Conservation (phyloP, 768 basidiomycete genomes). For the Russula virescens region DNA sequence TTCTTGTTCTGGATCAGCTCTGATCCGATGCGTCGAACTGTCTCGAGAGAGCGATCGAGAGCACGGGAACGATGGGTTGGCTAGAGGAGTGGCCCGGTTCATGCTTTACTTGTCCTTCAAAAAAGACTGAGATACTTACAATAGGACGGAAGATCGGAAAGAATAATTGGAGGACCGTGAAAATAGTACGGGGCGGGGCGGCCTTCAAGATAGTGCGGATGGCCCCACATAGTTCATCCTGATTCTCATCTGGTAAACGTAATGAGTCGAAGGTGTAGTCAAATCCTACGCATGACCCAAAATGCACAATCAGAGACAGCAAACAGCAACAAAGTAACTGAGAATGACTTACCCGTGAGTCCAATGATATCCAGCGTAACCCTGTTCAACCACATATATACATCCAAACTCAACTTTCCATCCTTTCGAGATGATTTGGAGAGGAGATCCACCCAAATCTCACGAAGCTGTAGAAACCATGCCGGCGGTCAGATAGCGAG, state of each 20-base stretch:
- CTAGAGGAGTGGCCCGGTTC: slow-evolving; percentile 18
- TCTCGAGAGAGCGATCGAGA: slow-evolving; percentile 31
- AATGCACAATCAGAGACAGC: not conserved
- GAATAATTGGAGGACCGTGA: slow-evolving; percentile 32
- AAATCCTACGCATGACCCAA: slow-evolving; percentile 31
- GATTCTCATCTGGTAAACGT: slow-evolving; percentile 21
- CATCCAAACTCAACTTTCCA: slow-evolving; percentile 18
- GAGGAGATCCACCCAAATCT: slow-evolving; percentile 27
- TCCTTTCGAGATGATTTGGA: slow-evolving; percentile 13
- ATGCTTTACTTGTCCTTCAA: not conserved
- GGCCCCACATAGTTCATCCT: slow-evolving; percentile 33
- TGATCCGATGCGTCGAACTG: slow-evolving; percentile 46
- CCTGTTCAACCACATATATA: slow-evolving; percentile 23
- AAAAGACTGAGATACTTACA: slow-evolving; percentile 29
- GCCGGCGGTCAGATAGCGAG: too few relatives aligned
- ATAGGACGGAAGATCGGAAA: slow-evolving; percentile 37
- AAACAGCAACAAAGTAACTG: not conserved
- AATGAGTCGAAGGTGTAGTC: slow-evolving; percentile 35
- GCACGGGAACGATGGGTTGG: slow-evolving; percentile 24
- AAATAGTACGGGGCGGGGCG: slow-evolving; percentile 24
- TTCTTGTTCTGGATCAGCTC: slow-evolving; percentile 49
- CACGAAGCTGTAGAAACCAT: slow-evolving; percentile 28
- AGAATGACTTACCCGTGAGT: slow-evolving; percentile 20
- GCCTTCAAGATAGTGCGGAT: slow-evolving; percentile 31
- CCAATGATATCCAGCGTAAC: slow-evolving; percentile 28